Conservation (phyloP, 2,329 filamentous ascomycete genomes). For the Phialophora macrospora region DNA sequence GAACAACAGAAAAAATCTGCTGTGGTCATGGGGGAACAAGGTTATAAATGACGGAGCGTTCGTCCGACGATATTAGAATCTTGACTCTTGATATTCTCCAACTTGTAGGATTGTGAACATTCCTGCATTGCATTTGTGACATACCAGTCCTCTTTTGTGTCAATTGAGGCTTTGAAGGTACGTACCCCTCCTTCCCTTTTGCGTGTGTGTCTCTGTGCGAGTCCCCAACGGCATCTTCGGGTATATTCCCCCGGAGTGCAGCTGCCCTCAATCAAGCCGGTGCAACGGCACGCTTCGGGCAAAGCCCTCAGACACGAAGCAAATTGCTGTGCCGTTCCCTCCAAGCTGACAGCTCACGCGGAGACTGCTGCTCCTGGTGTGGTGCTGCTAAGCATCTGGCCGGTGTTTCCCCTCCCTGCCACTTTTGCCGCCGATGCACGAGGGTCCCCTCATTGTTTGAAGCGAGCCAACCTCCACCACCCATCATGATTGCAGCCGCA, state of each 20-base stretch:
- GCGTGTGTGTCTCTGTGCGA: not conserved
- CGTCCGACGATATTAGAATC: slow-evolving; percentile 24
- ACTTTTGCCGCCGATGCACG: slow-evolving; percentile 18
- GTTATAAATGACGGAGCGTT: slow-evolving; percentile 25
- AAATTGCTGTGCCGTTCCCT: not conserved
- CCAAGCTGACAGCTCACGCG: not conserved
- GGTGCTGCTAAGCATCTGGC: slow-evolving; percentile 1
- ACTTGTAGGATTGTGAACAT: not conserved
- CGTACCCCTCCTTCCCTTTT: slow-evolving; percentile 13
- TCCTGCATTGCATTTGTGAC: slow-evolving; percentile 1
- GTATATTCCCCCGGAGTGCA: slow-evolving; percentile 3
- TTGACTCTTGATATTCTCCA: slow-evolving; percentile 10
- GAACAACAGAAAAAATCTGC: slow-evolving; percentile 17
- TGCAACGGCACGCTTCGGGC: slow-evolving; percentile 1
- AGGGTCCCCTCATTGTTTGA: slow-evolving; percentile 1
- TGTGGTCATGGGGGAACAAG: slow-evolving; percentile 8
- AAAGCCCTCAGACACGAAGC: slow-evolving; percentile 6
- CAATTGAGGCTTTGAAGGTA: slow-evolving; percentile 24
- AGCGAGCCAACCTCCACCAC: slow-evolving; percentile 14
- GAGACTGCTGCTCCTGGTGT: not conserved
- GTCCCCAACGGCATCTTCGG: slow-evolving; percentile 1
- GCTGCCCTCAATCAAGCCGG: slow-evolving; percentile 6
- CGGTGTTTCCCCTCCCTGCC: slow-evolving; percentile 31
- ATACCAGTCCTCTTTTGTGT: slow-evolving; percentile 6
- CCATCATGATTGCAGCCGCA: slow-evolving; percentile 7